These are phyloP conservation scores for Lavandula angustifolia DNA, from an alignment of 257 asterid genomes.

Conservation along the genomic window DNA sequence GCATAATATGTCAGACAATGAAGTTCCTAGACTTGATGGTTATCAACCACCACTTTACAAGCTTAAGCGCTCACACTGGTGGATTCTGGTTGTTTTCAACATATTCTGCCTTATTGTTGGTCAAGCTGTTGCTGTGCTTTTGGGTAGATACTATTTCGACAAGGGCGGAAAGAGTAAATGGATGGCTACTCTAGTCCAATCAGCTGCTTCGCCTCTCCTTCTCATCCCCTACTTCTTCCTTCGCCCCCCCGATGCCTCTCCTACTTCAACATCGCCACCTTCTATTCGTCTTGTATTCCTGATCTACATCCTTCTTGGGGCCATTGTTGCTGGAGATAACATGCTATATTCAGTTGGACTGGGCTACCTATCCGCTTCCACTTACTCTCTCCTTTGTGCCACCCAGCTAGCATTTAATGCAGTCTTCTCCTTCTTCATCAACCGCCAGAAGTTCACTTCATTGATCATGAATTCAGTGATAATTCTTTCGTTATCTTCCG, in stretches of 20 bases:
- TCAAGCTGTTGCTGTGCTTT: constrained; percentile 70
- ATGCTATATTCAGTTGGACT: constrained; percentile 80
- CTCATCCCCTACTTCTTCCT: constrained; percentile 58
- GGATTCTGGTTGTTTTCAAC: constrained; percentile 66
- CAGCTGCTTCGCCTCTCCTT: constrained; percentile 81
- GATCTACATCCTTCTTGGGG: constrained; percentile 60
- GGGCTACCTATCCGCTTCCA: constrained; percentile 84
- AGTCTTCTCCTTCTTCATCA: constrained; percentile 73
- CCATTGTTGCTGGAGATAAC: constrained; percentile 72
- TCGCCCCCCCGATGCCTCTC: constrained; percentile 41
- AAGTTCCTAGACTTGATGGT: constrained; percentile 44
- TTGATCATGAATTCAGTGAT: constrained; percentile 72
- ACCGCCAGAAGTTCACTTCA: constrained; percentile 64
- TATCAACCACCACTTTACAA: constrained; percentile 40
- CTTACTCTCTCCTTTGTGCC: constrained; percentile 90
- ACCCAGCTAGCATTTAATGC: constrained; percentile 84
- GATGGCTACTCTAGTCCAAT: constrained; percentile 78
- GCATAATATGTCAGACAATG: constrained; percentile 40
- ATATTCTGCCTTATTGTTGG: constrained; percentile 64
- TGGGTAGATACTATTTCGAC: constrained; percentile 78
- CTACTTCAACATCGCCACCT: constrained; percentile 38
- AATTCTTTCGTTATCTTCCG: constrained; percentile 67
- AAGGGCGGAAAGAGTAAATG: constrained; percentile 87
- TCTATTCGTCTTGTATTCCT: constrained; percentile 35
- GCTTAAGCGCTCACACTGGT: constrained; percentile 61